Conservation (phyloP, 257 asterid genomes). For the Galeopsis tetrahit region DNA sequence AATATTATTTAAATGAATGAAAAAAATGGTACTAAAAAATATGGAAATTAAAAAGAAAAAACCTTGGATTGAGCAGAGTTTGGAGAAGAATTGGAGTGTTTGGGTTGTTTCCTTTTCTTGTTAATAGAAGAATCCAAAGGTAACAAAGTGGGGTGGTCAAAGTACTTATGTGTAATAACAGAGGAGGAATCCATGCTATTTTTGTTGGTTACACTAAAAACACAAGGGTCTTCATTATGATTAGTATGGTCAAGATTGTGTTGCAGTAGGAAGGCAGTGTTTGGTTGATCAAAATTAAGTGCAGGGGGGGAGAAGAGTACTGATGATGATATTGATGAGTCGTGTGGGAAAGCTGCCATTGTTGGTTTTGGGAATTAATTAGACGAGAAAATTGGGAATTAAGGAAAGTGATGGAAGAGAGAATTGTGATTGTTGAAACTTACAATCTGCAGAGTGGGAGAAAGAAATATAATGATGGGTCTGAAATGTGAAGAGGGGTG, state of each 20-base stretch:
- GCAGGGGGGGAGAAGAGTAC: constrained; percentile 27
- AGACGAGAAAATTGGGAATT: constrained; percentile 19
- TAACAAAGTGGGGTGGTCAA: neutral
- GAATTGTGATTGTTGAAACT: constrained; percentile 3
- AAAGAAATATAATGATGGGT: constrained; percentile 35
- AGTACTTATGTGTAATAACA: constrained; percentile 28
- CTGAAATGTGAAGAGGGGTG: constrained; percentile 42
- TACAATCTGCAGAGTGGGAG: neutral
- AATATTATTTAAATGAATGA: no score
- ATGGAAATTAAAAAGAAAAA: neutral
- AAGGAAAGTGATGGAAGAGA: constrained; percentile 49
- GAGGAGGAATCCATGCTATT: constrained; percentile 57
- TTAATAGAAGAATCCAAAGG: neutral
- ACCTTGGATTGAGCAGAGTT: constrained; percentile 69
- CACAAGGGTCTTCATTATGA: neutral
- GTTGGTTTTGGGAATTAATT: neutral
- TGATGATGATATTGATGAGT: neutral
- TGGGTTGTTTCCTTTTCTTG: constrained; percentile 53
- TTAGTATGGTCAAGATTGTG: neutral
- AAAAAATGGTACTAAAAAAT: no score
- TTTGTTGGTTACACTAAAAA: constrained; percentile 34
- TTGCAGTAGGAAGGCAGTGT: constrained; percentile 24
- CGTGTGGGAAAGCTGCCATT: constrained; percentile 53
- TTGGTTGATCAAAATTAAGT: constrained; percentile 39
- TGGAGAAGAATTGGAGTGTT: constrained; percentile 36